phyloP scores from a whole-genome alignment of 495 filamentous ascomycete species.

The Lasiosphaeriaceae sp. region DNA sequence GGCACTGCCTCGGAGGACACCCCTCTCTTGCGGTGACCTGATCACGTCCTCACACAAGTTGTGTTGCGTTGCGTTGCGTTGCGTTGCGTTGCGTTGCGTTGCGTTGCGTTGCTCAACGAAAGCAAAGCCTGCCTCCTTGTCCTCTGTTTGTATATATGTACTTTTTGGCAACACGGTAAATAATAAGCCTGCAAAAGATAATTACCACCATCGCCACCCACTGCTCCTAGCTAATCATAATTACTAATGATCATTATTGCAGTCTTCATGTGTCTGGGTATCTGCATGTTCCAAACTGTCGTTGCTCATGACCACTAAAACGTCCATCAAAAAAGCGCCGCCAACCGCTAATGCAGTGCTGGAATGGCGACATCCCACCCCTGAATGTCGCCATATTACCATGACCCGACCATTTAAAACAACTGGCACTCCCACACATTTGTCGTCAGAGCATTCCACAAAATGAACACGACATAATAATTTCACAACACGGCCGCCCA shows the following conservation, averaged over 20 bases:
- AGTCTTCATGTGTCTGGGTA: neutral
- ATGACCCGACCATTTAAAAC: neutral
- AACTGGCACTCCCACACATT: neutral
- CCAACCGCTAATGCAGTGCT: slow-evolving; percentile 2
- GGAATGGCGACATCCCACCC: slow-evolving; percentile 18
- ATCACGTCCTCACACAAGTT: no score
- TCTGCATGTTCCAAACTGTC: neutral
- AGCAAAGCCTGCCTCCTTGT: neutral
- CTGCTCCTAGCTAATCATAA: neutral
- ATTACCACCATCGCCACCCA: neutral
- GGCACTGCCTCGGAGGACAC: slow-evolving; percentile 19
- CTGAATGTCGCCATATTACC: slow-evolving; percentile 8
- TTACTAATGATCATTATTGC: neutral
- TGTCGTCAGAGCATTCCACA: no score
- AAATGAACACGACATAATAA: neutral
- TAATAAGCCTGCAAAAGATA: neutral
- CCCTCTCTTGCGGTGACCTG: slow-evolving; percentile 23
- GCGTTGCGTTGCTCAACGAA: no score
- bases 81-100: no score
- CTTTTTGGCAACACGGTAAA: neutral
- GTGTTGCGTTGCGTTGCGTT: no score
- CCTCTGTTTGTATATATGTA: neutral
- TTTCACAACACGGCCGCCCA: neutral
- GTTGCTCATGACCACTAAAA: neutral
- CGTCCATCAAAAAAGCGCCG: neutral